Evolutionary conservation across 768 basidiomycete species (phyloP).

Genomic region (Auriscalpium orientale): DNA sequence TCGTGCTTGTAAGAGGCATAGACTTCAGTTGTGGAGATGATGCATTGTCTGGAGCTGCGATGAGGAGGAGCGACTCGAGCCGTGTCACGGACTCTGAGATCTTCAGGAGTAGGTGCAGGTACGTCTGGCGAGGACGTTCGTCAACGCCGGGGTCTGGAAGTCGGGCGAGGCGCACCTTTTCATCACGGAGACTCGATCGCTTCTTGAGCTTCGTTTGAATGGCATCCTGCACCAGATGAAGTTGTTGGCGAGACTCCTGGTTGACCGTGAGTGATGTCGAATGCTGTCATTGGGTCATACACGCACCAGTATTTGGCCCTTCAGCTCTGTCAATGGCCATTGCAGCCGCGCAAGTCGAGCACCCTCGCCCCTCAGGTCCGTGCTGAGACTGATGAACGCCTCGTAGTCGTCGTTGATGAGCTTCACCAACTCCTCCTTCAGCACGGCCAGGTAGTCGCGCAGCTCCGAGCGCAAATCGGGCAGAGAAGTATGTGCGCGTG

Average conservation of each 20-base stretch:
- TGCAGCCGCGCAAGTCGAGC: conserved; percentile 60
- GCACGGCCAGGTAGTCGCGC: conserved; percentile 68
- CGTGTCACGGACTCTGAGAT: conserved; percentile 88
- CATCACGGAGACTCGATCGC: conserved; percentile 71
- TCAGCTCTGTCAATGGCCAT: conserved; percentile 56
- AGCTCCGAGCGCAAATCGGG: conserved; percentile 85
- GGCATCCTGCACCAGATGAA: conserved; percentile 60
- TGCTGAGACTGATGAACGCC: conserved; percentile 93
- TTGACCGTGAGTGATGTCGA: background rate
- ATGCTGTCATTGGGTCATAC: conserved; percentile 20
- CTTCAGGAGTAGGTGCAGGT: conserved; percentile 82
- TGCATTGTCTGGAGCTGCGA: conserved; percentile 42
- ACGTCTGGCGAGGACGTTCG: conserved; percentile 39
- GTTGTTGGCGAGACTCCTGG: conserved; percentile 54
- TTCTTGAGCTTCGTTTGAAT: conserved; percentile 74
- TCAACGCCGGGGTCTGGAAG: conserved; percentile 3
- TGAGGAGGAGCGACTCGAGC: conserved; percentile 78
- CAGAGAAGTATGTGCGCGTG: conserved; percentile 76
- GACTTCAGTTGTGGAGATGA: conserved; percentile 27
- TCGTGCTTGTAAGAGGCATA: conserved; percentile 22
- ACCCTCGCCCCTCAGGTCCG: conserved; percentile 84
- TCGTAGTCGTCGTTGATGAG: conserved; percentile 98
- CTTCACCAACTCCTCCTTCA: conserved; percentile 91
- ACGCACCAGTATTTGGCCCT: conserved; percentile 56
- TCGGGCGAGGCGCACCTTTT: conserved; percentile 50